phyloP scores from a whole-genome alignment of 2,329 filamentous ascomycete species.

The Pestalotiopsis sp. region DNA sequence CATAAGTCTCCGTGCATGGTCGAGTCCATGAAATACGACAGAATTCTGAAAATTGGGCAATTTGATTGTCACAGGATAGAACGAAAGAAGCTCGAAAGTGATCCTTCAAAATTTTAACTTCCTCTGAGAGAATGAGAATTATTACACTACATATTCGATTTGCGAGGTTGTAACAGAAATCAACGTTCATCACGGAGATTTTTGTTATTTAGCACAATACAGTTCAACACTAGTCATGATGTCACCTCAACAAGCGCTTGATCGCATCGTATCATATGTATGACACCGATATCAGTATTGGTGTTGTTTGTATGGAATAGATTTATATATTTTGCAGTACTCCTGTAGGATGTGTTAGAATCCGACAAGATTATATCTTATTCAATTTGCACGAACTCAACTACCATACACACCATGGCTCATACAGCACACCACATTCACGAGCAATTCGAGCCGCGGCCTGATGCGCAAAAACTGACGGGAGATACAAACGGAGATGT shows the following conservation, averaged over 20 bases:
- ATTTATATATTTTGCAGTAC: too few relatives aligned
- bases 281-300: neutral
- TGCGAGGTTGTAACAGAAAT: too few relatives aligned
- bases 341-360: neutral
- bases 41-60: too few relatives aligned
- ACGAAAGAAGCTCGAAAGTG: too few relatives aligned
- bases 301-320: neutral
- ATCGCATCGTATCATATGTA: neutral
- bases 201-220: too few relatives aligned
- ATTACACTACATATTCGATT: too few relatives aligned
- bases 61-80: too few relatives aligned
- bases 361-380: neutral
- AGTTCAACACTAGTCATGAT: neutral
- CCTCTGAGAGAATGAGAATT: too few relatives aligned
- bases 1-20: neutral
- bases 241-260: neutral
- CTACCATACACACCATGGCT: neutral
- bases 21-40: too few relatives aligned
- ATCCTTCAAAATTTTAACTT: too few relatives aligned
- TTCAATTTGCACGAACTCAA: neutral
- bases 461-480: slow-evolving; percentile 13
- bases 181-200: too few relatives aligned
- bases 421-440: neutral
- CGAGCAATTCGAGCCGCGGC: slow-evolving; percentile 17
- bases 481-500: slow-evolving; percentile 25